These are phyloP conservation scores for Thalassiosira profunda DNA, from an alignment of 108 stramenopile genomes.

Conservation along the genomic window DNA sequence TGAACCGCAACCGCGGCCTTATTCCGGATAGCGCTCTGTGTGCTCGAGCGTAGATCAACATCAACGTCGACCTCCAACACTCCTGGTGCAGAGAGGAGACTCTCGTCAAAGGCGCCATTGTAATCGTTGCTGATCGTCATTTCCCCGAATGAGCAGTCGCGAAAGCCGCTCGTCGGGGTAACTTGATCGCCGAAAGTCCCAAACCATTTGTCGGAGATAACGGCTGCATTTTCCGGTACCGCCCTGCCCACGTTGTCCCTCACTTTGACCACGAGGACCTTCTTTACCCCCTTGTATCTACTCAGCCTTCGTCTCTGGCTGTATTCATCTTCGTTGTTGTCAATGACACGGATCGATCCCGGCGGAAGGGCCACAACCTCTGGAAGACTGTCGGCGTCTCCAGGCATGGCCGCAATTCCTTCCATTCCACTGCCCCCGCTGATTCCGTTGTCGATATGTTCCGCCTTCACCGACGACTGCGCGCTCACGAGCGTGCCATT, in stretches of 20 bases:
- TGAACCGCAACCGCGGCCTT: neutral
- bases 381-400: neutral
- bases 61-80: slow-evolving; percentile 13
- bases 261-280: slow-evolving; percentile 11
- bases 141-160: slow-evolving; percentile 4
- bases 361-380: neutral
- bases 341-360: neutral
- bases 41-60: neutral
- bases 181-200: slow-evolving; percentile 11
- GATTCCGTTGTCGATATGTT: neutral
- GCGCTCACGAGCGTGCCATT: neutral
- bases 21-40: neutral
- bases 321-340: neutral
- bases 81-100: slow-evolving; percentile 16
- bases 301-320: neutral
- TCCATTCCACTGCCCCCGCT: neutral
- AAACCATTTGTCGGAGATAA: slow-evolving; percentile 24
- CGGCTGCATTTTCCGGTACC: neutral
- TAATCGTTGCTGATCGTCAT: neutral
- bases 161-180: neutral
- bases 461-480: neutral
- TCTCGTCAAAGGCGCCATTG: neutral
- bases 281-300: slow-evolving; percentile 2
- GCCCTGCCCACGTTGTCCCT: slow-evolving; percentile 2
- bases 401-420: neutral